Evolutionary conservation across 129 eudicot genomes (phyloP).

Genomic region (Smallanthus sonchifolius): DNA sequence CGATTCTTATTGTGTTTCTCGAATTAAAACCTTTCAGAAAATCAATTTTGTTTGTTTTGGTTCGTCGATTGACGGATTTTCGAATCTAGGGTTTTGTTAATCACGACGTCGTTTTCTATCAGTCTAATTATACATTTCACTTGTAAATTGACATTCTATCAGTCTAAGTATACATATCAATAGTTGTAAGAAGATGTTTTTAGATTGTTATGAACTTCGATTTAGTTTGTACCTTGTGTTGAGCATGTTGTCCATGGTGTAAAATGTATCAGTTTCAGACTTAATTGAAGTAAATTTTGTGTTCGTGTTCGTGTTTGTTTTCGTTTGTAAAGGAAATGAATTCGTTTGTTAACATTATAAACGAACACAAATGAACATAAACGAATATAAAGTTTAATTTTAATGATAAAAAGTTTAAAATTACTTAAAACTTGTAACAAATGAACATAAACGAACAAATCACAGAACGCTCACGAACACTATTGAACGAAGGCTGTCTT

Average conservation of each 20-base stretch:
- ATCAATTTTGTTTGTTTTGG: background rate
- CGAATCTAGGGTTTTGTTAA: slow-evolving; percentile 19
- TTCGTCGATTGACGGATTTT: background rate
- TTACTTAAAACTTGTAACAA: too few relatives aligned
- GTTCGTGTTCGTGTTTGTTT: too few relatives aligned
- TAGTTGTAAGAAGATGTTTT: background rate
- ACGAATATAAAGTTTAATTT: too few relatives aligned
- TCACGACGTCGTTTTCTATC: background rate
- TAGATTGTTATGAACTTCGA: background rate
- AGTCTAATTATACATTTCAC: background rate
- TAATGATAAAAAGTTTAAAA: too few relatives aligned
- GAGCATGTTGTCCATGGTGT: background rate
- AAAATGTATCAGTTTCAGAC: background rate
- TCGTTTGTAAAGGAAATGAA: too few relatives aligned
- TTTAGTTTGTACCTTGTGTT: background rate
- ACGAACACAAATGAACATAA: too few relatives aligned
- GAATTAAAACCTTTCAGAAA: background rate
- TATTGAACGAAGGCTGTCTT: too few relatives aligned
- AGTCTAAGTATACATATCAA: too few relatives aligned
- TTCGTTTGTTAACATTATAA: too few relatives aligned
- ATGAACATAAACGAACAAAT: too few relatives aligned
- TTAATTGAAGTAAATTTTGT: too few relatives aligned
- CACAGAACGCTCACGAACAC: too few relatives aligned
- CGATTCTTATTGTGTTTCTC: background rate
- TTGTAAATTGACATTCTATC: background rate